Evolutionary conservation across 768 basidiomycete genomes (phyloP), one percentile per base, ranked within the genome.

Genomic region (Lentinula lateritia): DNA sequence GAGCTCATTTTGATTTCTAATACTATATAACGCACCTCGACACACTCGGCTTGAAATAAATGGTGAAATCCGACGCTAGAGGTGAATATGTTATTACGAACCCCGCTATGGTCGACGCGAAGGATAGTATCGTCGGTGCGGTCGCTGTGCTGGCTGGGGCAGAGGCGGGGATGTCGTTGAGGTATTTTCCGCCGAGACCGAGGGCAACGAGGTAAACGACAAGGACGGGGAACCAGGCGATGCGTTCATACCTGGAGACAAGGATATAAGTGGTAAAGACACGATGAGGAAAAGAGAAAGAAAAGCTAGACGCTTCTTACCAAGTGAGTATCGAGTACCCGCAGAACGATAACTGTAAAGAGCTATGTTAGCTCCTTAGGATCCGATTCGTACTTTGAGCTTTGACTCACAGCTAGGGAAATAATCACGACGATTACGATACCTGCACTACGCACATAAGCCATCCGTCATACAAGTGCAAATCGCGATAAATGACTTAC

Each of bases 211-310:
- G 65, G 69, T 87, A 92, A 8, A 86, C 82, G 57, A 93, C 73
- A n/a, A 91, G 67, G 16, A 91, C 82, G 0, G 93, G 92, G 16
- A 93, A 78, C 91, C 92, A 93, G 1, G 87, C 77, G 2, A 89
- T 62, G 9, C 85, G 80, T 66, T 92, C 92, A 66, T 90, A 93
- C 78, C 79, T 80, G 46, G 2, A 13, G n/a, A 35, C n/a, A 32
- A 9, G 32, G 28, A 28, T 28, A 28, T 6, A 12, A 20, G 46
- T 38, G 20, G 34, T 12, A 9, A 2, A 36, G 34, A 52, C 10
- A 34, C 8, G 34, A 28, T 28, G 28, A 28, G 7, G 12, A 34
- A 16, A 16, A 1, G 35, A 45, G 12, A 1, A 38, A 39, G 42
- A 28, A 50, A 39, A 39, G 50, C 2, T 20, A 50, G 16, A 10